phyloP scores from a whole-genome alignment of 2,329 filamentous ascomycete species.

The Cytospora piceicola region DNA sequence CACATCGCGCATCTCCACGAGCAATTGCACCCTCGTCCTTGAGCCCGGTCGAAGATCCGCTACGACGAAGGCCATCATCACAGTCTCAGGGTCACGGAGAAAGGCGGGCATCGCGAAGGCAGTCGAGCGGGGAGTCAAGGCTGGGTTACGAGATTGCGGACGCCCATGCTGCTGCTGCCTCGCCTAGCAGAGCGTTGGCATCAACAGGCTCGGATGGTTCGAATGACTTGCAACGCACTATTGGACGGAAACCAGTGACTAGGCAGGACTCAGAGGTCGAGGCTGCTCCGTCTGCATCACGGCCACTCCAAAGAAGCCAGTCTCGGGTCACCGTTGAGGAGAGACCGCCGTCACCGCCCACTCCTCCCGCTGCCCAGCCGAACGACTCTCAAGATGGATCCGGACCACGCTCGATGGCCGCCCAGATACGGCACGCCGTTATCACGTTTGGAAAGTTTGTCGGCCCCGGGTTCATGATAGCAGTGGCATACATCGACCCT shows the following conservation, averaged over 20 bases:
- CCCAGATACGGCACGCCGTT: conserved; percentile 38
- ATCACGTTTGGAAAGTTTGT: conserved; percentile 61
- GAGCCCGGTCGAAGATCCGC: not conserved
- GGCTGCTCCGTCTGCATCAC: not conserved
- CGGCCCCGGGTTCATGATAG: conserved; percentile 69
- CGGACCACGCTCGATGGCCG: conserved; percentile 22
- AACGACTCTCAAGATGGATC: not conserved
- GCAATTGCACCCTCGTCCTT: not conserved
- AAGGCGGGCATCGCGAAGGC: not conserved
- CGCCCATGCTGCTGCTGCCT: not conserved
- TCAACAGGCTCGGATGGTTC: conserved; percentile 4
- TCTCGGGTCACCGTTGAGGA: not conserved
- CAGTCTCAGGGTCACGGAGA: not conserved
- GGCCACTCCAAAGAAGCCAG: not conserved
- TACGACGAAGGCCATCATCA: not conserved
- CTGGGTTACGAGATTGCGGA: not conserved
- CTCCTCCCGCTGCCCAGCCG: not conserved
- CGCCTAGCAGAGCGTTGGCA: not conserved
- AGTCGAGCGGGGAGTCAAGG: not conserved
- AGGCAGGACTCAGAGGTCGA: not conserved
- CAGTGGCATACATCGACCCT: conserved; percentile 63
- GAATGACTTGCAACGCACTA: not conserved
- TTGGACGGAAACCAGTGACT: not conserved
- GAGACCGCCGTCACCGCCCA: not conserved
- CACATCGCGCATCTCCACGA: not conserved